Base-by-base conservation (phyloP, 1,139 yeast genomes). In the Suhomyces guaymorum region DNA sequence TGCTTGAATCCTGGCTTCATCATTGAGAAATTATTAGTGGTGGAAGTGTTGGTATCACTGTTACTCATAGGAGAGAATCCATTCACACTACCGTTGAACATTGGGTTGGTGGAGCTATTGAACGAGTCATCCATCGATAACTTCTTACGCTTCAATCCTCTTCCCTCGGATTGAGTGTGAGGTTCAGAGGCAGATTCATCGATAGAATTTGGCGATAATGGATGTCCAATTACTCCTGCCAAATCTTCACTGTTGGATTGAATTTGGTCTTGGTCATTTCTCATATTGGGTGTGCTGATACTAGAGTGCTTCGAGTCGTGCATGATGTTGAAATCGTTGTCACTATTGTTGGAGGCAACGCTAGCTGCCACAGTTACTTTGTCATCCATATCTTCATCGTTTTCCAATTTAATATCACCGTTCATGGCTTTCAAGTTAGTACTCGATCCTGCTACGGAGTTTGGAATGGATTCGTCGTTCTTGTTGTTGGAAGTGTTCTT, bases 171-270 rank as follows among this genome's bases (percentile, higher is more conserved):
- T 43, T 73, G 69, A 2, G 72, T 70, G 39, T 71, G 73, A 10
- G 73, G 66, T 38, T 80, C 85, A 3, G 83, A 76, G 4, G 78
- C 71, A n/a, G 82, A 81, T 38, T 80, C 88, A 43, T 80, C 84
- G 42, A 80, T 63, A 1, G 87, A 80, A 32, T 78, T 72, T 15
- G 87, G 86, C 0, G 86, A 79, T 10, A 78, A 54, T 15, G 73
- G 70, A 32, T 66, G 41, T 16, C 32, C 70, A 26, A 53, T 35
- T 7, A 43, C 31, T 22, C 33, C 31, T 15, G 38, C 26, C 11
- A 42, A 25, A 10, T 30, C 38, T 13, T 39, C 37, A 3, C 21
- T 14, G 14, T 30, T 29, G 9, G 24, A 4, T 24, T 39, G 37
- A 10, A 22, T 11, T 13, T 25, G 29, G 7, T 35, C 34, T 2